Percentiles rank a stretch among this genome's conserved stretches.
phyloP scores from a whole-genome alignment of 208 protist species.

The Zelonia costaricensis region DNA sequence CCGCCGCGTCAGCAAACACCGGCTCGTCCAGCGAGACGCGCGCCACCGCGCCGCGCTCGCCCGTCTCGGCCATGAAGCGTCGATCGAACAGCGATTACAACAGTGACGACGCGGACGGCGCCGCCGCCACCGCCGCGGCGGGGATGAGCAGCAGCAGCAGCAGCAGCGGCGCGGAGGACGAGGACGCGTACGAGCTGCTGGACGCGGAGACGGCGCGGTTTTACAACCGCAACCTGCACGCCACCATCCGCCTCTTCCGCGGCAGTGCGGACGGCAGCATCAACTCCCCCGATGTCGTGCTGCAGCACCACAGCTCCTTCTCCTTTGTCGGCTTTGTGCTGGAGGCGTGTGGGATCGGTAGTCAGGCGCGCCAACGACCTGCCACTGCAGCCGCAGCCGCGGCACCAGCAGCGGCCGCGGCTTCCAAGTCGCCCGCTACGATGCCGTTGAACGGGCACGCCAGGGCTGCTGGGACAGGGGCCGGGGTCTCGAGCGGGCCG shows the following conservation, averaged over 20 bases:
- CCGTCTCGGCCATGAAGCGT: background rate
- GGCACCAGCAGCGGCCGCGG: background rate
- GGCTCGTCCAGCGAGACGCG: background rate
- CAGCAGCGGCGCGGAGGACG: constrained; percentile 20
- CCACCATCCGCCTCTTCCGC: constrained; percentile 59
- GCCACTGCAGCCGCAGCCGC: background rate
- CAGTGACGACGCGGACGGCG: constrained; percentile 15
- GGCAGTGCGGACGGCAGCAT: constrained; percentile 55
- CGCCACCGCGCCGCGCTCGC: background rate
- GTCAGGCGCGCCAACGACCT: constrained; percentile 7
- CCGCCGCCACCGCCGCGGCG: background rate
- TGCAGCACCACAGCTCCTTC: constrained; percentile 57
- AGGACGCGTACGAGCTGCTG: constrained; percentile 29
- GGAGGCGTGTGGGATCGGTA: constrained; percentile 53
- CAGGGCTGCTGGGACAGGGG: background rate
- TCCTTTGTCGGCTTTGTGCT: constrained; percentile 70
- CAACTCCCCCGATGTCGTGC: constrained; percentile 42
- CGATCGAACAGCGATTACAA: background rate
- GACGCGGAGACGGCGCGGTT: constrained; percentile 49
- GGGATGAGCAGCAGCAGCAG: constrained; percentile 16
- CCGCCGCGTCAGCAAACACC: background rate
- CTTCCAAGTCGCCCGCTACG: background rate
- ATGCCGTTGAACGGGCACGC: background rate
- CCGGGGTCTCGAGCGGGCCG: background rate
- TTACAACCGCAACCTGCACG: constrained; percentile 57